Evolutionary conservation across 176 grass and related monocot genomes (phyloP), one percentile per base, ranked within the genome.

Genomic region (Thalia dealbata): DNA sequence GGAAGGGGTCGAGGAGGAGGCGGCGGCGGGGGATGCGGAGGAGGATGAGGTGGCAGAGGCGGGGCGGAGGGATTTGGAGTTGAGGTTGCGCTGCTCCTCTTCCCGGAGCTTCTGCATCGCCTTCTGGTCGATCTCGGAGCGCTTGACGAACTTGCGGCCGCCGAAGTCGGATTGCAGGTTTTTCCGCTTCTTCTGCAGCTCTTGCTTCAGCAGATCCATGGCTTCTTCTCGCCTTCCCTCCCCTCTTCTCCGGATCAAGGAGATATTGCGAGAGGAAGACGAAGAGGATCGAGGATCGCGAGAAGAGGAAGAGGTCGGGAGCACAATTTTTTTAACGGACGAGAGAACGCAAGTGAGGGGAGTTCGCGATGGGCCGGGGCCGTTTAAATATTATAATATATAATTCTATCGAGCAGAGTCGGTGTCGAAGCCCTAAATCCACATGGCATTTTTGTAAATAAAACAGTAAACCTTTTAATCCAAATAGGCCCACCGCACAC

Each of bases 161-260:
- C 85, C 81, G 83, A 91, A 88, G 15, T 91, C 91, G 25, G 78
- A 52, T 12, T 86, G 75, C 22, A 91, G 64, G 28, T 67, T 68
- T 73, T 69, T 80, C 63, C 88, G 85, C 85, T 91, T 96, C 69
- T 81, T 75, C 85, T 86, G 78, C 16, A 88, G 85, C 78, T 96
- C 88, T 52, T 81, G 85, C 85, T 84, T 96, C 59, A 96, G 73
- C 69, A 91, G 72, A 74, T 91, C 91, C 91, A 91, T 96, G 12
- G 35, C 35, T 64, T 32, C 12, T 14, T 35, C 62, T 35, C 65
- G 38, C 25, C 3, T 16, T 24, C 27, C 28, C 14, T 35, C 14
- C 26, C 62, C 14, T 14, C 1, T 5, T n/a, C 62, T 3, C 29
- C 16, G 62, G 14, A 30, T 12, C 18, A 15, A 24, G 29, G 26